Base-by-base conservation (phyloP, 1,284 basidiomycete species). In the Irpex sp. region DNA sequence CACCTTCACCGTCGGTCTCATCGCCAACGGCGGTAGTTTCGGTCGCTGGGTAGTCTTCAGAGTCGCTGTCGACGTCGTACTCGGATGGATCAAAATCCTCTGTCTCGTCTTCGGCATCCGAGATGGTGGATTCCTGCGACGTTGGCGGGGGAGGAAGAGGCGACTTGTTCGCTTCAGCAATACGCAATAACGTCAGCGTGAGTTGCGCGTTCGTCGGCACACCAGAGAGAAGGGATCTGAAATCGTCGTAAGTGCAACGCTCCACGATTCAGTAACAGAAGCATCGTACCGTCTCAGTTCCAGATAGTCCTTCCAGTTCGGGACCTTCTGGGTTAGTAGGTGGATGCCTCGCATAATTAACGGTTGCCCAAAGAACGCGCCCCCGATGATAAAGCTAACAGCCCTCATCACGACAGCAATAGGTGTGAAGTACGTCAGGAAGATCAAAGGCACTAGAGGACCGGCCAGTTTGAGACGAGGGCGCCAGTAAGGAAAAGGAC, bases 171-270 rank as follows among this genome's bases (percentile, higher is more conserved):
- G 73, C 74, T 66, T 85, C 83, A 5, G 76, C 79, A 33, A 83
- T 77, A 13, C 83, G 77, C 2, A 84, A 71, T 35, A 85, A 69
- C 36, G 83, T 81, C 3, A 85, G 71, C 0, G 81, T 81, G 47
- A 85, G 76, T 66, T 86, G 84, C 4, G 83, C 81, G 65, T 86
- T 81, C 55, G 84, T 86, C 2, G 84, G 84, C 0, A 84, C 82
- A 8, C 81, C 77, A 21, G 75, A 78, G 15, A 84, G 70, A 46
- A 85, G 67, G 2, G 80, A 80, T 71, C 80, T 82, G 19, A 58
- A 49, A 11, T 33, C 39, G 39, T 15, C 7, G 8, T 43, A 43
- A 35, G 9, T 15, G 55, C 15, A 64, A 26, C 26, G 1, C 9
- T 51, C 17, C n/a, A 46, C 35, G 15, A 19, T 15, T 33, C 9